These are phyloP conservation scores for Chytridium lagenaria DNA, from an alignment of 371 early-diverging fungal species.

Conservation along the genomic window DNA sequence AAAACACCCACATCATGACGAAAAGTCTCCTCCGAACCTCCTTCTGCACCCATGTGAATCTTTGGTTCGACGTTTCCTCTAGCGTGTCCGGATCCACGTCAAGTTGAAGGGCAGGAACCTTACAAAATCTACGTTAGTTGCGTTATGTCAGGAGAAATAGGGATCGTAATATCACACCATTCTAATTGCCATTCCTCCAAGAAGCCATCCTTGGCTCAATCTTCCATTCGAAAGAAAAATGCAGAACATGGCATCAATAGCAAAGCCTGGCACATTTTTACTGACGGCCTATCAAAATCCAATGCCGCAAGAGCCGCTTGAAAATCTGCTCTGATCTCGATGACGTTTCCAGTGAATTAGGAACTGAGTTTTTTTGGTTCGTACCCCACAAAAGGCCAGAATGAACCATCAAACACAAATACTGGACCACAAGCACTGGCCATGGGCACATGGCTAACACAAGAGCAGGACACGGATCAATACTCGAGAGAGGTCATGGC, in stretches of 20 bases:
- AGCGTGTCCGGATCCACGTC: conserved; percentile 12
- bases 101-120: neutral
- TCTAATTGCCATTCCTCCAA: conserved; percentile 12
- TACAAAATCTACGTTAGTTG: too few species aligned
- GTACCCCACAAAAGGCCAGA: conserved; percentile 12
- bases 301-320: neutral
- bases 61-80: neutral
- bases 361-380: neutral
- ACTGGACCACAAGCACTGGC: conserved; percentile 1
- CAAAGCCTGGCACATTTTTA: conserved; percentile 18
- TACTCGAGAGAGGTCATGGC: neutral
- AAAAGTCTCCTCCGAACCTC: conserved; percentile 4
- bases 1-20: neutral
- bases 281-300: conserved; percentile 19
- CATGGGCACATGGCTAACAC: conserved; percentile 1
- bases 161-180: conserved; percentile 3
- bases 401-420: neutral
- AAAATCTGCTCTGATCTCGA: conserved; percentile 2
- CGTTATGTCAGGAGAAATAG: neutral
- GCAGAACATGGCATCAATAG: neutral
- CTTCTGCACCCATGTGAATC: neutral
- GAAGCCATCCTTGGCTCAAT: conserved; percentile 11
- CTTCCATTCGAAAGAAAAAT: neutral
- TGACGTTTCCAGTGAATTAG: neutral
- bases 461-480: conserved; percentile 9